Conservation (phyloP, 768 basidiomycete species). For the Russula olivacea region DNA sequence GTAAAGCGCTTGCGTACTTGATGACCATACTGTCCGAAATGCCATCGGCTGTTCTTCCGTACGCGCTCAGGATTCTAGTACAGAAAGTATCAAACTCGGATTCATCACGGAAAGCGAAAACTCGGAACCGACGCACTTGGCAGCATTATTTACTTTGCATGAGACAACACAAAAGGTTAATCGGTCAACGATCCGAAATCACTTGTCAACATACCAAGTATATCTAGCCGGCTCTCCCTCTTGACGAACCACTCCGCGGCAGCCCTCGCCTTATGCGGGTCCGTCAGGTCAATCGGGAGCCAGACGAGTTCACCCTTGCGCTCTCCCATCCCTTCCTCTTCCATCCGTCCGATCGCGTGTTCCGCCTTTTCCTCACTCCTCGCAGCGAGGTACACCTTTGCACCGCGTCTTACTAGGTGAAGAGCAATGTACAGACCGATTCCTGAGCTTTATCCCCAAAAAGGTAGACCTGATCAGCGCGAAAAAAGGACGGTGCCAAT, state of each 20-base stretch:
- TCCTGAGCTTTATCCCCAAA: conserved; percentile 7
- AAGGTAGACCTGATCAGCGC: neutral
- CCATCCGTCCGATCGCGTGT: conserved; percentile 33
- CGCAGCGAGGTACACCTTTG: conserved; percentile 38
- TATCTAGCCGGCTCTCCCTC: conserved; percentile 41
- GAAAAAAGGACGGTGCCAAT: neutral
- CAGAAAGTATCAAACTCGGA: neutral
- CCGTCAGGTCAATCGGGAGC: conserved; percentile 38
- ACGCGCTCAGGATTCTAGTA: conserved; percentile 18
- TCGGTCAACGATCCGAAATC: neutral
- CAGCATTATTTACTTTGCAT: conserved; percentile 49
- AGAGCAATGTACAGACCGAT: conserved; percentile 23
- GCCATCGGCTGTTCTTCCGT: conserved; percentile 18
- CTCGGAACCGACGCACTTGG: conserved; percentile 34
- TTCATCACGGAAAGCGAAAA: neutral
- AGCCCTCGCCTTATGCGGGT: conserved; percentile 33
- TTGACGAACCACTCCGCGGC: conserved; percentile 36
- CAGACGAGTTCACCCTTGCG: conserved; percentile 33
- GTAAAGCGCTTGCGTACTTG: conserved; percentile 34
- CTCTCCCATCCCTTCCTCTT: conserved; percentile 31
- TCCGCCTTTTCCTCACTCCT: conserved; percentile 33
- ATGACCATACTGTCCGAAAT: conserved; percentile 34
- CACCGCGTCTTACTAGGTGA: conserved; percentile 38
- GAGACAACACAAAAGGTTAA: neutral
- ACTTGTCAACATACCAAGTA: conserved; percentile 36